Evolutionary conservation across 371 early-diverging fungal species (phyloP).

Genomic region (Rhizopus delemar): DNA sequence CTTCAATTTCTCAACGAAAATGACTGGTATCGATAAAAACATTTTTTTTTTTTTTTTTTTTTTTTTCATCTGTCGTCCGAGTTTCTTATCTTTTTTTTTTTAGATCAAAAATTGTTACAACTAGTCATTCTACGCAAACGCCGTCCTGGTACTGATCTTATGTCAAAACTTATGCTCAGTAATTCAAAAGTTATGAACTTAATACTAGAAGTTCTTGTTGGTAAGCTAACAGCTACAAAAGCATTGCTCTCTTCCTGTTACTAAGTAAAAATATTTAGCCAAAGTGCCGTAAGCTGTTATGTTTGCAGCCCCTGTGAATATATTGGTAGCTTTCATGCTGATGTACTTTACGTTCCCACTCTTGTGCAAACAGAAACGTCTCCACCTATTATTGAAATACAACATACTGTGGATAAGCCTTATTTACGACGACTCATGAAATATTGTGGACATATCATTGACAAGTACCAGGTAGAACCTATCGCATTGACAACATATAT

Average conservation of each 20-base stretch:
- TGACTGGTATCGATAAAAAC: too few species aligned
- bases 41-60: too few species aligned
- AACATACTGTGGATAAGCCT: constrained; percentile 18
- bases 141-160: too few species aligned
- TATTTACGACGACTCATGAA: constrained; percentile 41
- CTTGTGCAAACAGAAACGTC: constrained; percentile 9
- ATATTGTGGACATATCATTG: constrained; percentile 17
- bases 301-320: constrained; percentile 10
- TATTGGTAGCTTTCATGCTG: constrained; percentile 26
- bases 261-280: neutral
- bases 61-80: too few species aligned
- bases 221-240: too few species aligned
- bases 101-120: too few species aligned
- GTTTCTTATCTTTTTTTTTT: too few species aligned
- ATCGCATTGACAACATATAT: constrained; percentile 16
- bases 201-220: constrained; percentile 12
- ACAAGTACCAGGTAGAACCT: constrained; percentile 20
- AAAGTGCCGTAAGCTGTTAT: constrained; percentile 2
- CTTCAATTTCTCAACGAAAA: too few species aligned
- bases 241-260: too few species aligned
- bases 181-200: constrained; percentile 2
- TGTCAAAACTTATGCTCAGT: too few species aligned
- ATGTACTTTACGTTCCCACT: constrained; percentile 15
- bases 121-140: too few species aligned
- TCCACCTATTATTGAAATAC: constrained; percentile 18